Percentiles rank a stretch among this genome's conserved stretches.
Conservation (phyloP, 192 early-diverging fungal genomes). For the Thamnidium elegans region DNA sequence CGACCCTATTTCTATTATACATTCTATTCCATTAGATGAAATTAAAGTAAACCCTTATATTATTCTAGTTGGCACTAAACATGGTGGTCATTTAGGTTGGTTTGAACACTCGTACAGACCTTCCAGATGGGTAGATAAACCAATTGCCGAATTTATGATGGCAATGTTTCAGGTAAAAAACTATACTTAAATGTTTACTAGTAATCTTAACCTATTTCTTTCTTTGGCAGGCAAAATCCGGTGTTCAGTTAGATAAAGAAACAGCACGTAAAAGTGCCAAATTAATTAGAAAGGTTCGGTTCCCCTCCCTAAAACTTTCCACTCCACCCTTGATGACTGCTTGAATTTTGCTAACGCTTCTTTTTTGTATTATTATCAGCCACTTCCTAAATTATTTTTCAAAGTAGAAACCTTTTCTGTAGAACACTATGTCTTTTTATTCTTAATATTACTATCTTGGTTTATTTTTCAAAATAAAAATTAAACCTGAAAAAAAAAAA, state of each 20-base stretch:
- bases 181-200: background rate
- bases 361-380: no score
- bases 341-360: no score
- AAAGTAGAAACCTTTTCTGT: no score
- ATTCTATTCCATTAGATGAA: conserved; percentile 71
- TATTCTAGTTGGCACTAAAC: conserved; percentile 71
- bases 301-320: background rate
- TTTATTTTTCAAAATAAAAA: background rate
- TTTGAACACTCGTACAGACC: conserved; percentile 56
- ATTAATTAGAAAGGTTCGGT: conserved; percentile 10
- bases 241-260: background rate
- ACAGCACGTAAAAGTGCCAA: background rate
- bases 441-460: background rate
- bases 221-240: background rate
- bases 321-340: background rate
- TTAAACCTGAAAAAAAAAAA: background rate
- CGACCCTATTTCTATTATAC: conserved; percentile 79
- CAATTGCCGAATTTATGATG: conserved; percentile 64
- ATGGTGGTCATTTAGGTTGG: conserved; percentile 91
- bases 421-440: no score
- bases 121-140: conserved; percentile 60
- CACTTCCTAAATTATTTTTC: no score
- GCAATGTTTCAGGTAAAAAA: conserved; percentile 46
- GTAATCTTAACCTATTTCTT: background rate
- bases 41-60: conserved; percentile 75